Conservation (phyloP, 495 filamentous ascomycete genomes). For the Beverwykella pulmonaria region DNA sequence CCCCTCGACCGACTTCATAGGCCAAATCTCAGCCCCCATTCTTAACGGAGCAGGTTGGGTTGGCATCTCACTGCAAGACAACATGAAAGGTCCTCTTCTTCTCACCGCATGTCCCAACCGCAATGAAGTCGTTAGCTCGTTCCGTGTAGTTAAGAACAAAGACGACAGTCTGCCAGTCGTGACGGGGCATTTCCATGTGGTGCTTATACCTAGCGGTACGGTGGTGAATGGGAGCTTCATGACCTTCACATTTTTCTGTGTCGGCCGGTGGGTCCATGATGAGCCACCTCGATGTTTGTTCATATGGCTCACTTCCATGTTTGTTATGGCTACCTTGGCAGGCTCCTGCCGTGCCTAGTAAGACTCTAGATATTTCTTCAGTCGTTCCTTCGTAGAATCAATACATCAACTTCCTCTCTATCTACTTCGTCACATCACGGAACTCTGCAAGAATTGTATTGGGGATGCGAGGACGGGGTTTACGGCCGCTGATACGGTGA, state of each 20-base stretch:
- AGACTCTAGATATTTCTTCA: too few species aligned
- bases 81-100: slow-evolving; percentile 16
- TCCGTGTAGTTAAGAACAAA: slow-evolving; percentile 11
- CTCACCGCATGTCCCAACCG: slow-evolving; percentile 17
- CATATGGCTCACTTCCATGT: too few species aligned
- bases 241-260: slow-evolving; percentile 11
- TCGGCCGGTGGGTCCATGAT: too few species aligned
- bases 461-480: slow-evolving; percentile 10
- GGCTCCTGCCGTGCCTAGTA: too few species aligned
- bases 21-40: slow-evolving; percentile 10
- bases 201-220: not conserved
- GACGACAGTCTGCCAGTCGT: slow-evolving; percentile 13
- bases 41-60: slow-evolving; percentile 1
- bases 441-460: slow-evolving; percentile 3
- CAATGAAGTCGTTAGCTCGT: slow-evolving; percentile 7
- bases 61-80: slow-evolving; percentile 7
- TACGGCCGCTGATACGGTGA: slow-evolving; percentile 1
- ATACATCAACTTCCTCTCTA: too few species aligned
- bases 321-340: too few species aligned
- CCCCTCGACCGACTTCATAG: slow-evolving; percentile 16
- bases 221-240: slow-evolving; percentile 7
- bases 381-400: too few species aligned
- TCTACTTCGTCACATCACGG: too few species aligned
- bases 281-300: too few species aligned
- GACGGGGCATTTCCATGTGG: not conserved